phyloP scores from a whole-genome alignment of 306 rosid species.

The Dryas alaskensis region DNA sequence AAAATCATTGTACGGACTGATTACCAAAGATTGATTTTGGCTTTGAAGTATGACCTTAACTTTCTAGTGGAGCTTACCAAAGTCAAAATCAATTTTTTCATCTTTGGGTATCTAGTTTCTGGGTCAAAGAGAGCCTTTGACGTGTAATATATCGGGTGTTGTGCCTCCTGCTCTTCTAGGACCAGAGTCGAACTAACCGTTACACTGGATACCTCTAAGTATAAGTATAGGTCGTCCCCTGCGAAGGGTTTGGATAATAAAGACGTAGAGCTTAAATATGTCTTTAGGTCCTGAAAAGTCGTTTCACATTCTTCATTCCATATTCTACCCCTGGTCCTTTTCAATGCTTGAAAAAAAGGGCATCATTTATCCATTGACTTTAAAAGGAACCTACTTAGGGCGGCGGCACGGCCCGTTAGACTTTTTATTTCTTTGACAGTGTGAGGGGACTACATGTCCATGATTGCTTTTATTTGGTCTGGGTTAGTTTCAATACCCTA shows the following conservation, averaged over 20 bases:
- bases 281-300: not conserved
- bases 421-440: not conserved
- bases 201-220: not conserved
- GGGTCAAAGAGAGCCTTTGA: not conserved
- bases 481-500: not conserved
- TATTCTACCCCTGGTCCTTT: not conserved
- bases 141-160: not conserved
- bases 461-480: not conserved
- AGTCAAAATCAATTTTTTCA: not conserved
- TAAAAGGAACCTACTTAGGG: not conserved
- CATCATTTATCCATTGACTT: not conserved
- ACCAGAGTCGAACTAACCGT: not conserved
- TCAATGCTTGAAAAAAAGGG: not conserved
- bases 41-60: no score
- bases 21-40: not conserved
- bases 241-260: not conserved
- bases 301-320: not conserved
- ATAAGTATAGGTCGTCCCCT: not conserved
- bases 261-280: not conserved
- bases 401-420: not conserved
- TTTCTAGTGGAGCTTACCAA: not conserved
- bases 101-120: not conserved
- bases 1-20: no score
- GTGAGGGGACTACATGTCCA: not conserved
- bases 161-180: not conserved